phyloP scores from a whole-genome alignment of 2,329 filamentous ascomycete species.

The Clonostachys rhizophaga region DNA sequence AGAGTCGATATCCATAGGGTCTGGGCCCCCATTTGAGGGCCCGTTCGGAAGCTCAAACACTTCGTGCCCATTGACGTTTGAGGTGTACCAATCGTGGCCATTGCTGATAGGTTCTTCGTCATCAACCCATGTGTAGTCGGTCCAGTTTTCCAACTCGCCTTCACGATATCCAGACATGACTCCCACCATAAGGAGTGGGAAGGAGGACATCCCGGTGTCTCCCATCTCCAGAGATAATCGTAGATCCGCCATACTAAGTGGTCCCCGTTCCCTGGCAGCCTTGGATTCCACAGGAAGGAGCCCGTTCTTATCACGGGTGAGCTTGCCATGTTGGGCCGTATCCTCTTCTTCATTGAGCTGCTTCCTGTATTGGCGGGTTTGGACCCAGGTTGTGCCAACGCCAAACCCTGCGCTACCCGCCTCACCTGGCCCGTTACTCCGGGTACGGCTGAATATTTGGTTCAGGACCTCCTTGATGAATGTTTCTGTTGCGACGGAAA shows the following conservation, averaged over 20 bases:
- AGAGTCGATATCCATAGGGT: slow-evolving; percentile 56
- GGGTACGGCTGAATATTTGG: slow-evolving; percentile 58
- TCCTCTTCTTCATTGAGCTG: slow-evolving; percentile 75
- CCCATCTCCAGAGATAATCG: slow-evolving; percentile 71
- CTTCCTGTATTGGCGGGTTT: slow-evolving; percentile 72
- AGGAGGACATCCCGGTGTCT: slow-evolving; percentile 70
- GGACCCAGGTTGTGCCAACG: slow-evolving; percentile 65
- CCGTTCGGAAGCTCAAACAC: slow-evolving; percentile 39
- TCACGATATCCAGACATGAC: slow-evolving; percentile 70
- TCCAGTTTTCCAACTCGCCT: slow-evolving; percentile 66
- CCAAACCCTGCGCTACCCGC: slow-evolving; percentile 59
- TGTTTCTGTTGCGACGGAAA: slow-evolving; percentile 61
- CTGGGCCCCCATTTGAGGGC: slow-evolving; percentile 42
- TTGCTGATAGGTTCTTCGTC: slow-evolving; percentile 18
- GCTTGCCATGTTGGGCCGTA: slow-evolving; percentile 65
- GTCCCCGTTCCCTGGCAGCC: slow-evolving; percentile 65
- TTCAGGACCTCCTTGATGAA: slow-evolving; percentile 64
- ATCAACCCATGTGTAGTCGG: slow-evolving; percentile 52
- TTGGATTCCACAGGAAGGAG: slow-evolving; percentile 78
- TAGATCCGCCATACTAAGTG: slow-evolving; percentile 74
- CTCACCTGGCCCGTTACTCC: slow-evolving; percentile 60
- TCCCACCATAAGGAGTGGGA: slow-evolving; percentile 68
- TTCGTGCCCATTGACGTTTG: slow-evolving; percentile 26
- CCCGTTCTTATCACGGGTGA: slow-evolving; percentile 70
- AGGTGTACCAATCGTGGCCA: slow-evolving; percentile 18